Conservation (phyloP, 495 filamentous ascomycete genomes). For the Podospora tetraspora region DNA sequence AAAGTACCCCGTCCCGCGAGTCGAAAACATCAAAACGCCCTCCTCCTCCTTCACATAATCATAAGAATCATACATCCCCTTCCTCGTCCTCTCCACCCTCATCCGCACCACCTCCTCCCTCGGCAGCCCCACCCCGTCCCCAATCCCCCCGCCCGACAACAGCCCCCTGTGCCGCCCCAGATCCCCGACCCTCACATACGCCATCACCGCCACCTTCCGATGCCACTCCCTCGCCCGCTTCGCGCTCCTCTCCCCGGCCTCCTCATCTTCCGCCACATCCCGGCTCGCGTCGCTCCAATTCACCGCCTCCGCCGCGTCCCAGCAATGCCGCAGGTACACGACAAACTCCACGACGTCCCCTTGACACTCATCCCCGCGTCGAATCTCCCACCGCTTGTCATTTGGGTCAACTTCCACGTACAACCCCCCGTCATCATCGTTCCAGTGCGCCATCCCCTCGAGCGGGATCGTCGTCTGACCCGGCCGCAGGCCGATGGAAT, state of each 20-base stretch:
- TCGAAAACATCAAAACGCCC: no score
- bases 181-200: neutral
- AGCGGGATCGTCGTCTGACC: neutral
- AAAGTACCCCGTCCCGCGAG: no score
- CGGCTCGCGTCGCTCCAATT: neutral
- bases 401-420: neutral
- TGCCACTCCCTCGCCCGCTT: neutral
- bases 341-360: neutral
- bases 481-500: neutral
- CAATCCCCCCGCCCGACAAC: neutral
- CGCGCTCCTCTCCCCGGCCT: neutral
- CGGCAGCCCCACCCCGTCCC: neutral
- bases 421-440: neutral
- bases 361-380: no score
- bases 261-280: neutral
- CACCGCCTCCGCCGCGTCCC: no score
- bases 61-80: neutral
- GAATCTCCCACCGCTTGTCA: neutral
- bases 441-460: neutral
- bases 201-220: neutral
- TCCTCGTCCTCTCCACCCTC: neutral
- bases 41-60: neutral
- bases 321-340: neutral
- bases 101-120: neutral
- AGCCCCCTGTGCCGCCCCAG: neutral